Evolutionary conservation across 2,329 filamentous ascomycete species (phyloP).

Genomic region (Septoria linicola): DNA sequence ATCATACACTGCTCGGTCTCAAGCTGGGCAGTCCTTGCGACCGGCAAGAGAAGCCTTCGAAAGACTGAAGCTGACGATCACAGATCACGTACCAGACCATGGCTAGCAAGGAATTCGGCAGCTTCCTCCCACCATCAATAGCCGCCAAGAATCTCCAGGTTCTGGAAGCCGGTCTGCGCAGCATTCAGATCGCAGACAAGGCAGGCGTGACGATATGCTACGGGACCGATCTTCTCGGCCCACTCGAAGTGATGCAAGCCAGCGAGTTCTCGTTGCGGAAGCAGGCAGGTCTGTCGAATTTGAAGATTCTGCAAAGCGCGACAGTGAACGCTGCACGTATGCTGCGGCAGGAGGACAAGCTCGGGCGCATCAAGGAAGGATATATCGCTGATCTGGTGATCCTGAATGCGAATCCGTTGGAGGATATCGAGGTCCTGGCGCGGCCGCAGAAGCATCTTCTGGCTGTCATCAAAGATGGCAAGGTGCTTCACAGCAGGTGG

Average conservation of each 20-base stretch:
- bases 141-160: constrained; percentile 55
- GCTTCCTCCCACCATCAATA: constrained; percentile 47
- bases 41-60: neutral
- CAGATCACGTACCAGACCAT: constrained; percentile 50
- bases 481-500: constrained; percentile 43
- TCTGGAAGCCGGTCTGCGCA: constrained; percentile 47
- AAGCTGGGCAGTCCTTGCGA: neutral
- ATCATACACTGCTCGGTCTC: neutral
- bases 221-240: constrained; percentile 56
- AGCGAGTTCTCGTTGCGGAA: constrained; percentile 51
- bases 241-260: constrained; percentile 50
- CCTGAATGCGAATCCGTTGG: constrained; percentile 54
- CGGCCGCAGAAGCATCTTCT: constrained; percentile 50
- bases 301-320: constrained; percentile 52
- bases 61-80: neutral
- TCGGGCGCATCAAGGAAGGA: constrained; percentile 54
- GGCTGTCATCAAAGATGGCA: constrained; percentile 57
- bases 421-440: constrained; percentile 55
- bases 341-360: constrained; percentile 46
- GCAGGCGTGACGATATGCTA: constrained; percentile 58
- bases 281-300: constrained; percentile 43
- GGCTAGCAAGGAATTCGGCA: constrained; percentile 45
- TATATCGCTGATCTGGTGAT: constrained; percentile 57
- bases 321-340: constrained; percentile 55
- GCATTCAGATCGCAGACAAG: constrained; percentile 51